Evolutionary conservation across 2,329 filamentous ascomycete species (phyloP).

Genomic region (Pseudocercospora macadamiae): DNA sequence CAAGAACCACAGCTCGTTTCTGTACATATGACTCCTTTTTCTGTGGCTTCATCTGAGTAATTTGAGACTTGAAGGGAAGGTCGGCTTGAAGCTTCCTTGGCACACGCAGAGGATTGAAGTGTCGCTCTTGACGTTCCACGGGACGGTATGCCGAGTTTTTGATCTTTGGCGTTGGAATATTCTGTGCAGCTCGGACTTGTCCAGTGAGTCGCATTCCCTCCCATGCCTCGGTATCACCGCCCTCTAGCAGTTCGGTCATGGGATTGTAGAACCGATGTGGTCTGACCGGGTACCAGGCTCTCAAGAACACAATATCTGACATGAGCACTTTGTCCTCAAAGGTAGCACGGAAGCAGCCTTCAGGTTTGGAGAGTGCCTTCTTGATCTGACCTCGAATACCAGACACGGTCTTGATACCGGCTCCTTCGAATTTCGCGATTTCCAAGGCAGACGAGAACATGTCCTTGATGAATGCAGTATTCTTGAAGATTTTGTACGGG

Average conservation of each 20-base stretch:
- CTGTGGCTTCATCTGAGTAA: constrained; percentile 78
- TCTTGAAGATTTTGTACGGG: constrained; percentile 98
- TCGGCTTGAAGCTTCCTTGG: constrained; percentile 78
- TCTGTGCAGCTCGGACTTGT: constrained; percentile 78
- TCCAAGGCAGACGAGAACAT: constrained; percentile 95
- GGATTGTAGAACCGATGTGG: constrained; percentile 97
- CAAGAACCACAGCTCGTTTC: constrained; percentile 87
- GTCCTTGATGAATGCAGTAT: constrained; percentile 97
- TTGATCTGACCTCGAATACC: constrained; percentile 97
- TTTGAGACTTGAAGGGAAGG: constrained; percentile 91
- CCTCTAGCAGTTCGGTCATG: constrained; percentile 84
- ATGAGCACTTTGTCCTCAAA: constrained; percentile 99
- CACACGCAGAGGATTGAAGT: constrained; percentile 68
- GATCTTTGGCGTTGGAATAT: constrained; percentile 74
- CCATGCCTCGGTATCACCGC: constrained; percentile 61
- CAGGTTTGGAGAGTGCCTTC: constrained; percentile 86
- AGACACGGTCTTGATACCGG: constrained; percentile 92
- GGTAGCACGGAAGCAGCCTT: constrained; percentile 93
- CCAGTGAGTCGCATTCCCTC: constrained; percentile 92
- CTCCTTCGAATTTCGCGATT: constrained; percentile 97
- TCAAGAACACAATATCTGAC: constrained; percentile 92
- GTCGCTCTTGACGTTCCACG: constrained; percentile 55
- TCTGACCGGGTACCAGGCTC: constrained; percentile 95
- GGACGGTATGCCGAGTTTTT: constrained; percentile 84
- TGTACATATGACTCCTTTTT: constrained; percentile 85